phyloP scores from a whole-genome alignment of 2,329 filamentous ascomycete genomes.

The Colletotrichum sublineola region DNA sequence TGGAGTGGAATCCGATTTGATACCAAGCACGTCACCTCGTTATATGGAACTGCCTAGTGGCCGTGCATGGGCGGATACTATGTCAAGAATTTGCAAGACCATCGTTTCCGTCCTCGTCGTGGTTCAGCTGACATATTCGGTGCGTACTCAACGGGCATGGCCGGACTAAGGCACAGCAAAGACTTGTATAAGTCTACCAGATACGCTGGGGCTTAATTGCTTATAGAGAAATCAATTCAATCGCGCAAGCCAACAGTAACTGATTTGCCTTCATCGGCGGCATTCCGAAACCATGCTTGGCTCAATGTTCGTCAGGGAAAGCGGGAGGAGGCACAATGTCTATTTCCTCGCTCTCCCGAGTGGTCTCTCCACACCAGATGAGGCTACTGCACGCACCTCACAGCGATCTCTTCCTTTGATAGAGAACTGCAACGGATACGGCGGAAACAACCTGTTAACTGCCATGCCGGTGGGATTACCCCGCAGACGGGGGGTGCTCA shows the following conservation, averaged over 20 bases:
- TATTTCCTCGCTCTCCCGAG: not conserved
- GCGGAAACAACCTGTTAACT: not conserved
- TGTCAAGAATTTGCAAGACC: rapidly evolving
- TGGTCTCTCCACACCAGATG: not conserved
- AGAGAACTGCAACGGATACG: not conserved
- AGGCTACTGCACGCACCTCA: not conserved
- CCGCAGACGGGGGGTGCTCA: constrained; percentile 11
- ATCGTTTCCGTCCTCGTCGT: not conserved
- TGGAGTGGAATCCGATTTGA: not conserved
- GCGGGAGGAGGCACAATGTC: not conserved
- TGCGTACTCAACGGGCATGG: not conserved
- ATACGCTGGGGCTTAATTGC: rapidly evolving
- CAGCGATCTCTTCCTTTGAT: not conserved
- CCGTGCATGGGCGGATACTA: not conserved
- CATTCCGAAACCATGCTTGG: not conserved
- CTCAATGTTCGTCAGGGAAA: not conserved
- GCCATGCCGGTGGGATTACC: not conserved
- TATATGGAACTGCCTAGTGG: not conserved
- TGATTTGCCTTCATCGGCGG: not conserved
- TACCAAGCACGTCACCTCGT: not conserved
- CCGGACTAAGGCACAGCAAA: not conserved
- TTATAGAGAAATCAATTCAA: not conserved
- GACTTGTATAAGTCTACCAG: not conserved
- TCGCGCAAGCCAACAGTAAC: rapidly evolving
- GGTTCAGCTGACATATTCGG: not conserved